Base-by-base conservation (phyloP, 495 filamentous ascomycete genomes). In the Cercophora newfieldiana region DNA sequence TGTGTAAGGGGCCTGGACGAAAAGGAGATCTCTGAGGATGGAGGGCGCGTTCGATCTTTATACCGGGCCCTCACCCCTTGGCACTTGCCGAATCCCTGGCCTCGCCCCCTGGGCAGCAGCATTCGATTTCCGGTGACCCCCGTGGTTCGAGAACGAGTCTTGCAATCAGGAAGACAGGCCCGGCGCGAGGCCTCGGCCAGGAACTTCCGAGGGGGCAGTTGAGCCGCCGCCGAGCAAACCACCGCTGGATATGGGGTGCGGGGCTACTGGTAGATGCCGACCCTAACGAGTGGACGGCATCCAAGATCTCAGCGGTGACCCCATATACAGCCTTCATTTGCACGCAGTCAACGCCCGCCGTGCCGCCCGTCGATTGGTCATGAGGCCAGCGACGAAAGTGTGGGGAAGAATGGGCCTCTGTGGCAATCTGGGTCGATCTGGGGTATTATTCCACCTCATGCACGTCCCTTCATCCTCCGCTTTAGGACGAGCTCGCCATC, bases 101-200 rank as follows among this genome's bases (percentile, higher is more conserved):
- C 59, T 28, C 55, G 22, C 31, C 64, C 63, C 67, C 30, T 47
- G 61, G 47, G 22, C 22, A 29, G 50, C 18, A 55, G 48, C 7
- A n/a, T n/a, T n/a, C n/a, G n/a, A n/a, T n/a, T n/a, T n/a, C n/a
- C n/a, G 59, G 33, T 14, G 51, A 25, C 48, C 21, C 30, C 37
- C 62, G 29, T 26, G 30, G 22, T 19, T 58, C 33, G 59, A 64
- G 44, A 53, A 49, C n/a, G 55, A 66, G 50, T 58, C 65, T 68
- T 31, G 78, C 74, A 81, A 81, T 81, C 75, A 78, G 80, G 79
- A 82, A 82, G 67, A 69, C 69, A 82, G 81, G 81, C 71, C 80
- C 81, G 79, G 61, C 16, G 22, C 22, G 24, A 10, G 33, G 49
- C 54, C 75, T 80, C 80, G 80, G 80, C 74, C 78, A 69, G 67